phyloP scores from a whole-genome alignment of 2,329 filamentous ascomycete species.

The Diaporthe citrichinensis region DNA sequence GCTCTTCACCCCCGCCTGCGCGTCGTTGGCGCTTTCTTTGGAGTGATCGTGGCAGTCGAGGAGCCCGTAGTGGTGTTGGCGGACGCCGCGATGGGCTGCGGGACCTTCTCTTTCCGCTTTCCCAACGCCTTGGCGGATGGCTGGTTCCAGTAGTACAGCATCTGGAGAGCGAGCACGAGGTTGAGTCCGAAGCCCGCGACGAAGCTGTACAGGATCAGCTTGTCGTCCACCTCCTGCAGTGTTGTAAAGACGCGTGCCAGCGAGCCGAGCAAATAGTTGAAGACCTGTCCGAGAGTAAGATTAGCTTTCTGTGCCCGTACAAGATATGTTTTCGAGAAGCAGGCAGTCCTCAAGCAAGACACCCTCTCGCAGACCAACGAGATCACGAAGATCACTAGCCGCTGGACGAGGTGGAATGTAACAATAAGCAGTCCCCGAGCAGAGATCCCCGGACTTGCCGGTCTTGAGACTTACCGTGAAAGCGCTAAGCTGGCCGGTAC shows the following conservation, averaged over 20 bases:
- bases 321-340: not conserved
- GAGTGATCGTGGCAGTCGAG: conserved; percentile 43
- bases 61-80: conserved; percentile 44
- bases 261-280: conserved; percentile 96
- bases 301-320: conserved; percentile 28
- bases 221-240: conserved; percentile 96
- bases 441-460: too few species aligned
- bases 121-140: conserved; percentile 54
- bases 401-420: too few species aligned
- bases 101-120: conserved; percentile 55
- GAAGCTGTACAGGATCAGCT: conserved; percentile 95
- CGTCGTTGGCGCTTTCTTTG: conserved; percentile 58
- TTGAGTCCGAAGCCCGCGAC: conserved; percentile 93
- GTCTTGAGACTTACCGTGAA: conserved; percentile 80
- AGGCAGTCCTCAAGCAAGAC: too few species aligned
- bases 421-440: not conserved
- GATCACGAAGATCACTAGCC: too few species aligned
- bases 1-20: conserved; percentile 55
- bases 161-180: conserved; percentile 86
- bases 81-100: conserved; percentile 45
- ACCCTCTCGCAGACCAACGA: too few species aligned
- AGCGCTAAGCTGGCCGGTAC: conserved; percentile 95
- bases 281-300: conserved; percentile 75
- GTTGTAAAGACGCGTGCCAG: conserved; percentile 98
- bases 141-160: conserved; percentile 96